Base-by-base conservation (phyloP, 805 yeast species). In the Candida railenensis region DNA sequence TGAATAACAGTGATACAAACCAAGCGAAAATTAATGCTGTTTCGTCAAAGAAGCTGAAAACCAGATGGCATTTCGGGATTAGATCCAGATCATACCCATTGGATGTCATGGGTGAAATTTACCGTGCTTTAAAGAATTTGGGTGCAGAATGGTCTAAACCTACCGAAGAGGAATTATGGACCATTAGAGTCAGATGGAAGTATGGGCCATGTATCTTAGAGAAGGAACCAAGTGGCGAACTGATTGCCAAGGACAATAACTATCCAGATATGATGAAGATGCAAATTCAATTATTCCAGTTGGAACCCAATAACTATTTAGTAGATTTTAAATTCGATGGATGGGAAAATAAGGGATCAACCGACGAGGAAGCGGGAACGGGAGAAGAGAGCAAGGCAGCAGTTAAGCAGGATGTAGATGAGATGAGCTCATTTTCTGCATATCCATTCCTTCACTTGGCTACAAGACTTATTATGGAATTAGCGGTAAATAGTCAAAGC, bases 141-240 rank as follows among this genome's bases (percentile, higher is more conserved):
- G 97, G 97, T 1, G 98, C 98, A 0, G 97, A 94, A 65, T 94
- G 98, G 98, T 88, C 94, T 8, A 84, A 85, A 56, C 97, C 98
- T 4, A 81, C 91, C 0, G 96, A 91, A 56, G 97, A 91, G 58
- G 97, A 91, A 58, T 72, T 90, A 43, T 92, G 98, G 98, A 92
- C 97, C 0, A 92, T 92, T 48, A 79, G 89, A 54, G 97, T 92
- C 15, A 82, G 97, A 56, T 94, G 98, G 98, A 85, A 79, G 66
- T 90, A 89, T 59, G 76, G 78, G 18, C 73, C 74, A 59, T 73
- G 59, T 22, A 58, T 62, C 49, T 34, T 55, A 18, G 49, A 50
- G 9, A 38, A 25, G 40, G 51, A 42, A 34, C 66, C 53, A 45
- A 51, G 52, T 32, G 61, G 57, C 44, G 53, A 45, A 33, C 53